Base-by-base conservation (phyloP, 768 basidiomycete genomes). In the Pleurotus salmoneostramineus region DNA sequence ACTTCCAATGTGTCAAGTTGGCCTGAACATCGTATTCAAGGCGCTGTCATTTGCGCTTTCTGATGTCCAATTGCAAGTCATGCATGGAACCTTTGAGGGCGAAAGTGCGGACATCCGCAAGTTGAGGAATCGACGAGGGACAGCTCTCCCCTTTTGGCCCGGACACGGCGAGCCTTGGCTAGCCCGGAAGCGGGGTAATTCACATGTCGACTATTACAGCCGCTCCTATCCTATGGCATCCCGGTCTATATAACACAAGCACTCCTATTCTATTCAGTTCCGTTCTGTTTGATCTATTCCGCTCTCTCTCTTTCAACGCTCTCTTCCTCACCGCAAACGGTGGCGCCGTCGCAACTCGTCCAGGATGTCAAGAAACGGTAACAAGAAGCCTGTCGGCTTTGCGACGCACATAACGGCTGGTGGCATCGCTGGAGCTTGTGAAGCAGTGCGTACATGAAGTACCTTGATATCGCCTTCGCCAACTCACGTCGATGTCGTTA, bases 401-500 rank as follows among this genome's bases (percentile, higher is more conserved):
- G 90, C 91, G 14, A 92, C 84, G 43, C 95, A 99, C 70, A 84
- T 98, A 69, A 89, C 89, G 32, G 97, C 96, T 40, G 97, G 97
- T 60, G 97, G 97, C 15, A 84, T 91, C 21, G 96, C 95, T 27
- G 96, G 96, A 46, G 88, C 88, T 49, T 92, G 93, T 71, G 95
- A 98, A 75, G 95, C 96, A 56, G 87, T 93, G 59, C 64, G 88
- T 72, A 56, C 37, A 36, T 43, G 21, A 34, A 4, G 4, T 37
- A 44, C 5, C 57, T 52, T 21, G 47, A 15, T 34, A 32, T 31
- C 12, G 3, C 47, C 46, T 56, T 48, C 35, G 11, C 27, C 11
- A 45, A 47, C 36, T 55, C 35, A 44, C 37, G 63, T 52, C 36
- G 36, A 56, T 37, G 60, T 52, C 36, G 36, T 56, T 37, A 60